Evolutionary conservation across 2,329 filamentous ascomycete species (phyloP).

Genomic region (Aspergillus sojae): DNA sequence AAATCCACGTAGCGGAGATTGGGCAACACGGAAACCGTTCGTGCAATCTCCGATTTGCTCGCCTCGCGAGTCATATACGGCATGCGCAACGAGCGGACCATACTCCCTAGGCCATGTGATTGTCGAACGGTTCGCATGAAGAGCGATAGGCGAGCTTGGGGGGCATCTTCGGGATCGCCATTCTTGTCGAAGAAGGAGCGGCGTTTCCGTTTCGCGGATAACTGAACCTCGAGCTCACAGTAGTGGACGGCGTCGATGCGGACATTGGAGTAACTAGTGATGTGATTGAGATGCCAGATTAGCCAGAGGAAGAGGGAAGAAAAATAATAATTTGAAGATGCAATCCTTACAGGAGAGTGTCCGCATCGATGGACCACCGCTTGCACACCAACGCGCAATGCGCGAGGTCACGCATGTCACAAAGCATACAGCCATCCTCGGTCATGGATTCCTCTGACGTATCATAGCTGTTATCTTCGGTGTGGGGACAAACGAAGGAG

Average conservation of each 20-base stretch:
- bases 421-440: constrained; percentile 86
- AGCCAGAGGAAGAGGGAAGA: constrained; percentile 9
- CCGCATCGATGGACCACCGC: constrained; percentile 67
- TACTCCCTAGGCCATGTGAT: constrained; percentile 68
- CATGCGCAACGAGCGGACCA: constrained; percentile 79
- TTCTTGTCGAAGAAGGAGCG: constrained; percentile 74
- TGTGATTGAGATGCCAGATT: constrained; percentile 4
- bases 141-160: constrained; percentile 73
- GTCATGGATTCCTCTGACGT: constrained; percentile 79
- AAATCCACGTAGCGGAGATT: constrained; percentile 89
- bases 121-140: constrained; percentile 82
- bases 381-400: constrained; percentile 75
- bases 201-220: constrained; percentile 77
- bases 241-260: constrained; percentile 95
- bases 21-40: constrained; percentile 80
- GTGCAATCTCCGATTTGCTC: constrained; percentile 78
- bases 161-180: constrained; percentile 77
- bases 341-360: constrained; percentile 61
- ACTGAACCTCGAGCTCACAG: constrained; percentile 80
- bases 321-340: constrained; percentile 4
- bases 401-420: constrained; percentile 85
- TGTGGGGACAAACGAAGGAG: constrained; percentile 79
- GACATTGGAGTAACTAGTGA: constrained; percentile 76
- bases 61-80: constrained; percentile 95
- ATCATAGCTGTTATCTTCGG: constrained; percentile 74